These are phyloP conservation scores for Exophiala calicioides DNA, from an alignment of 2,329 filamentous ascomycete species.

Conservation along the genomic window DNA sequence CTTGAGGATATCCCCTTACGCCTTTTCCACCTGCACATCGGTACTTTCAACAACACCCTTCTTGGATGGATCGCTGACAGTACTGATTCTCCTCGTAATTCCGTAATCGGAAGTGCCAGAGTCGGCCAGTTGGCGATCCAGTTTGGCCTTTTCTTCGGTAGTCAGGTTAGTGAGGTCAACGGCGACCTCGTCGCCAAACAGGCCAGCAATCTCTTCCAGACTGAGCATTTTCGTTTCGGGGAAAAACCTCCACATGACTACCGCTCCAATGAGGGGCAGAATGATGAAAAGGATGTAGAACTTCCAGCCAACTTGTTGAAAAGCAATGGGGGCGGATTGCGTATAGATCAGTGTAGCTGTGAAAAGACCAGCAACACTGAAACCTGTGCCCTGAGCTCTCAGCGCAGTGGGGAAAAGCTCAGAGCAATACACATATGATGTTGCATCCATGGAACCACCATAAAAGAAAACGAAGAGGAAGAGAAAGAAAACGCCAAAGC, in stretches of 20 bases:
- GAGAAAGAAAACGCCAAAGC: slow-evolving; percentile 42
- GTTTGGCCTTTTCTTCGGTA: too few species aligned
- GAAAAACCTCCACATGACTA: slow-evolving; percentile 30
- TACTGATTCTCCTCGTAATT: too few species aligned
- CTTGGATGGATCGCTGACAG: too few species aligned
- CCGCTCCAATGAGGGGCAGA: slow-evolving; percentile 12
- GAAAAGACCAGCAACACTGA: slow-evolving; percentile 15
- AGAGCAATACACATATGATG: slow-evolving; percentile 48
- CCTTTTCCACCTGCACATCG: too few species aligned
- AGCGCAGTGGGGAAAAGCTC: slow-evolving; percentile 49
- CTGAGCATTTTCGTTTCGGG: slow-evolving; percentile 39
- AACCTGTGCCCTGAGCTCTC: slow-evolving; percentile 16
- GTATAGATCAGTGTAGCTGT: slow-evolving; percentile 18
- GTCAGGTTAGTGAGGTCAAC: too few species aligned
- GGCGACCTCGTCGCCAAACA: slow-evolving; percentile 38
- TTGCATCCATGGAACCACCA: slow-evolving; percentile 48
- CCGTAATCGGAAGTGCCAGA: too few species aligned
- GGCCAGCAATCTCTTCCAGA: slow-evolving; percentile 38
- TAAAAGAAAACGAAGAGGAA: slow-evolving; percentile 45
- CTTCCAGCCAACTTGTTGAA: slow-evolving; percentile 16
- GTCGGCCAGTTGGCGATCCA: too few species aligned
- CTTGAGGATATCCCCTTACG: too few species aligned
- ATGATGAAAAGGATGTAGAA: slow-evolving; percentile 22
- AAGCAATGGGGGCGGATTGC: slow-evolving; percentile 13
- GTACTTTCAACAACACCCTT: too few species aligned